These are phyloP conservation scores for Trichophyton benhamiae DNA, from an alignment of 2,329 filamentous ascomycete species.

Conservation along the genomic window DNA sequence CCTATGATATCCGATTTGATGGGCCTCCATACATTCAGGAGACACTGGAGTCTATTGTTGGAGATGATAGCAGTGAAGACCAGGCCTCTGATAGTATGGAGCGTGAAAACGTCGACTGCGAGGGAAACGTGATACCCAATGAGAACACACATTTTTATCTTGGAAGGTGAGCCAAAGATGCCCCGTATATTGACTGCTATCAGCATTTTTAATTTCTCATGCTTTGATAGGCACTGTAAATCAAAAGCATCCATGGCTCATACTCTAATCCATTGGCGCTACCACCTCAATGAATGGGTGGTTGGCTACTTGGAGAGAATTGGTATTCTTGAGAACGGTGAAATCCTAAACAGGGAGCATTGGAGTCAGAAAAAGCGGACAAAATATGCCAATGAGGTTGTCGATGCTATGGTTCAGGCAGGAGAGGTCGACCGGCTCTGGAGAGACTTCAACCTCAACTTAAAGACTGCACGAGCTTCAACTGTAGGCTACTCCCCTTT, in stretches of 20 bases:
- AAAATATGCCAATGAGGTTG: constrained; percentile 50
- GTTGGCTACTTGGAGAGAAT: constrained; percentile 47
- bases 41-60: constrained; percentile 51
- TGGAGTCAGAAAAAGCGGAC: constrained; percentile 49
- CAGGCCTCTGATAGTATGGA: constrained; percentile 25
- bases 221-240: constrained; percentile 39
- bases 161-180: constrained; percentile 32
- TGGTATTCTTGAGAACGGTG: constrained; percentile 45
- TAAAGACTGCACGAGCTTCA: constrained; percentile 46
- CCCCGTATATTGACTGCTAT: background rate
- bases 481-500: constrained; percentile 23
- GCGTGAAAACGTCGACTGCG: constrained; percentile 31
- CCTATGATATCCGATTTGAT: constrained; percentile 48
- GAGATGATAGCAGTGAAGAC: constrained; percentile 32
- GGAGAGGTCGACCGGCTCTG: constrained; percentile 52
- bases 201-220: too few relatives aligned
- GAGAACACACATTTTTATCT: constrained; percentile 40
- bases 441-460: constrained; percentile 50
- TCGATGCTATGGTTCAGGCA: constrained; percentile 49
- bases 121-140: constrained; percentile 36
- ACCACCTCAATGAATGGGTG: constrained; percentile 60
- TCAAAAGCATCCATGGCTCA: constrained; percentile 58
- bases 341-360: constrained; percentile 49
- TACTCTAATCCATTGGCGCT: constrained; percentile 62
- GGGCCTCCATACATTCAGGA: constrained; percentile 55